Evolutionary conservation across 2,329 filamentous ascomycete genomes (phyloP).

Genomic region (Trichoderma brevicompactum): DNA sequence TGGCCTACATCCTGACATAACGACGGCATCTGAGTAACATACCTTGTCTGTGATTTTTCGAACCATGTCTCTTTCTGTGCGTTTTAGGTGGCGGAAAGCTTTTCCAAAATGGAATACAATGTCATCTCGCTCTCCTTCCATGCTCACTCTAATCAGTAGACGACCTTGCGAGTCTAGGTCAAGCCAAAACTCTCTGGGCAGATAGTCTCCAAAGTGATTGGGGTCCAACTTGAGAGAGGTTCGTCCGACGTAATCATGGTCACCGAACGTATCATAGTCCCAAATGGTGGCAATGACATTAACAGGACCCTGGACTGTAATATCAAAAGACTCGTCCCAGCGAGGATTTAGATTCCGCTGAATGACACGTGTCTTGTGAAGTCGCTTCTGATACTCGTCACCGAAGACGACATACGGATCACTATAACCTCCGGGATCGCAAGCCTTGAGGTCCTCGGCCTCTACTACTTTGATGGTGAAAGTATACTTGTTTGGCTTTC

Average conservation of each 20-base stretch:
- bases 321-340: conserved; percentile 97
- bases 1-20: not conserved
- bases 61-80: conserved; percentile 97
- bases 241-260: conserved; percentile 95
- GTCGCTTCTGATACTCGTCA: conserved; percentile 95
- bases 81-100: conserved; percentile 91
- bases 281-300: conserved; percentile 97
- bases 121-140: conserved; percentile 98
- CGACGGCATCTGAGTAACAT: conserved; percentile 36
- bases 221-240: conserved; percentile 99
- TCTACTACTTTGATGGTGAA: conserved; percentile 99
- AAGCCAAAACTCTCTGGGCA: conserved; percentile 96
- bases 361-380: conserved; percentile 92
- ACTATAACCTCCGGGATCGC: conserved; percentile 89
- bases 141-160: conserved; percentile 86
- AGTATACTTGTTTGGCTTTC: conserved; percentile 83
- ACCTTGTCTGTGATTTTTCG: conserved; percentile 98
- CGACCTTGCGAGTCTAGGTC: conserved; percentile 95
- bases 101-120: conserved; percentile 99
- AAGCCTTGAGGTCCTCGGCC: conserved; percentile 96
- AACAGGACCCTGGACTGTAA: conserved; percentile 86
- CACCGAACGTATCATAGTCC: conserved; percentile 97
- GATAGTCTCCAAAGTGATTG: conserved; percentile 93
- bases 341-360: conserved; percentile 89
- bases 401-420: conserved; percentile 97